A percentile compares a stretch with the other conserved stretches of the same genome.
Evolutionary conservation across 495 filamentous ascomycete species (phyloP).

Genomic region (Trichoderma reesei): DNA sequence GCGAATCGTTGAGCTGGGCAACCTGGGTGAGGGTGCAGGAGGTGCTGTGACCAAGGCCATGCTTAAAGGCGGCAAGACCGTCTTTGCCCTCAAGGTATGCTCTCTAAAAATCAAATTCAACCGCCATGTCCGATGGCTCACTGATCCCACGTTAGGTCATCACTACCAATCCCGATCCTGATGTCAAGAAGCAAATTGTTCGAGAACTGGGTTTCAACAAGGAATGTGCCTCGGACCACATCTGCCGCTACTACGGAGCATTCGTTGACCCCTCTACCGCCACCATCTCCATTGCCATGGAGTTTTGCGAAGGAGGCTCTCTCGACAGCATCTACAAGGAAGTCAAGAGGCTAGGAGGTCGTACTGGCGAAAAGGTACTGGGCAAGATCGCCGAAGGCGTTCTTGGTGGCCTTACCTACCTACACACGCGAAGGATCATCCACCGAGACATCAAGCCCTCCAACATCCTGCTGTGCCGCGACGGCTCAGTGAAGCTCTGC

Average conservation of each 20-base stretch:
- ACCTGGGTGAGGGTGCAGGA: conserved; percentile 88
- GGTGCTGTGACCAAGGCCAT: conserved; percentile 89
- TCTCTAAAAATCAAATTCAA: conserved; percentile 17
- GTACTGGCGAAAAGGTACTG: conserved; percentile 95
- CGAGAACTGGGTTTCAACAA: conserved; percentile 96
- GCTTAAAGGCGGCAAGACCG: conserved; percentile 80
- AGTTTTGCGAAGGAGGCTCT: conserved; percentile 94
- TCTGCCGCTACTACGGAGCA: conserved; percentile 94
- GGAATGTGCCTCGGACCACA: conserved; percentile 84
- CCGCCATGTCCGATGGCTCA: background rate
- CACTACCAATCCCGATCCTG: conserved; percentile 92
- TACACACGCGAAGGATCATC: conserved; percentile 95
- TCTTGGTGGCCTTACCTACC: conserved; percentile 85
- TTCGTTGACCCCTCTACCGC: conserved; percentile 88
- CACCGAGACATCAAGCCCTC: conserved; percentile 98
- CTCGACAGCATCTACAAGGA: conserved; percentile 94
- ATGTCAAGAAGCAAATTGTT: conserved; percentile 95
- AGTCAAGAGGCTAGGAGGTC: conserved; percentile 86
- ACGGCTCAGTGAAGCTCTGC: conserved; percentile 92
- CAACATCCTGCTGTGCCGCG: conserved; percentile 88
- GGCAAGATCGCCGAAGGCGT: conserved; percentile 96
- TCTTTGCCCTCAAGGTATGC: conserved; percentile 88
- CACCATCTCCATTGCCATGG: conserved; percentile 97
- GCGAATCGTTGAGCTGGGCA: conserved; percentile 78
- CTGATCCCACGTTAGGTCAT: conserved; percentile 57